Conservation (phyloP, 352 stramenopile species). For the Pythium apleroticum region DNA sequence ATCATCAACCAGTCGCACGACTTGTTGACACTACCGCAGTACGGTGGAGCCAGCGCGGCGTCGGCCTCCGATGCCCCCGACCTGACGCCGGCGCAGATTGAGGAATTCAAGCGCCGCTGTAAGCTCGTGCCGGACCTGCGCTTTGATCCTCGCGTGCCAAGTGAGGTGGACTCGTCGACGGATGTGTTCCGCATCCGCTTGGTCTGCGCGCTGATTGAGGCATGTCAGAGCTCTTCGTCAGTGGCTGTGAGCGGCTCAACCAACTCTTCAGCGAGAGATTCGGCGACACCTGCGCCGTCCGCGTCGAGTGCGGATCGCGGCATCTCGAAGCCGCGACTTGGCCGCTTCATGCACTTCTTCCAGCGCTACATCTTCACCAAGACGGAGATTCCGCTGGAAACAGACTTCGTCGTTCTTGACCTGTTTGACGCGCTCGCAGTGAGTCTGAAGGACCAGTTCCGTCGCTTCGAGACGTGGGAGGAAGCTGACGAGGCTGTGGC, state of each 20-base stretch:
- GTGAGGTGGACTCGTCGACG: conserved; percentile 85
- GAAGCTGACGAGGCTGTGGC: conserved; percentile 62
- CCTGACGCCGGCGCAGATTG: conserved; percentile 33
- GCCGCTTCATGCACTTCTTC: conserved; percentile 92
- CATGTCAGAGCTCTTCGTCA: conserved; percentile 48
- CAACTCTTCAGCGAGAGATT: neutral
- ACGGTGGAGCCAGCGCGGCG: conserved; percentile 26
- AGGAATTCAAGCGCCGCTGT: conserved; percentile 66
- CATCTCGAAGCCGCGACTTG: conserved; percentile 84
- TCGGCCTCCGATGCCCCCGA: conserved; percentile 16
- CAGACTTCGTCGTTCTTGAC: conserved; percentile 90
- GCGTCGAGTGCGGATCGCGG: conserved; percentile 67
- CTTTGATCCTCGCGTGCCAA: conserved; percentile 88
- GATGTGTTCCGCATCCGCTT: conserved; percentile 95
- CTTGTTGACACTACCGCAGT: conserved; percentile 72
- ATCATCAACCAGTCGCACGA: conserved; percentile 96
- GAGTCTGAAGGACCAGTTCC: conserved; percentile 68
- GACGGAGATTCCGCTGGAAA: conserved; percentile 92
- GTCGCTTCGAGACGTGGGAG: conserved; percentile 74
- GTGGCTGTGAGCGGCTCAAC: neutral
- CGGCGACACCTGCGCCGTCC: neutral
- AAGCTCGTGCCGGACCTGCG: conserved; percentile 74
- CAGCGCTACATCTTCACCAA: conserved; percentile 97
- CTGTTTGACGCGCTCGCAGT: conserved; percentile 63
- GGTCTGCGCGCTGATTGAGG: conserved; percentile 92